Evolutionary conservation across 768 basidiomycete genomes (phyloP), one percentile per base, ranked within the genome.

Genomic region (Podaxis sp.): DNA sequence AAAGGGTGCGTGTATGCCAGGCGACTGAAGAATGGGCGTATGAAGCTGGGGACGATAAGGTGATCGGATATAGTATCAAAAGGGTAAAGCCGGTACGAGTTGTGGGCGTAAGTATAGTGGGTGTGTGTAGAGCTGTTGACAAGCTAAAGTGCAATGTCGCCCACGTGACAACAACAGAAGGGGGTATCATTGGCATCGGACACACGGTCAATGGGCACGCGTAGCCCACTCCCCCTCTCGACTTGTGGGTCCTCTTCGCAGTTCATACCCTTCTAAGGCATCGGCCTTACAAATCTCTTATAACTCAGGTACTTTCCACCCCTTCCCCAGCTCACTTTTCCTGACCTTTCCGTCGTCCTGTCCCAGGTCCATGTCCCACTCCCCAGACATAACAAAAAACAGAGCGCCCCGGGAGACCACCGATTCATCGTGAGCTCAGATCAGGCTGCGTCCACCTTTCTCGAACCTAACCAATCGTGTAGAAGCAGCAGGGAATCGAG

Each of bases 401-500:
- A 38, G 46, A 55, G 54, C 55, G 46, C 61, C 61, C 54, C 56
- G 47, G 47, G 61, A 27, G 37, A 36, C 61, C 29, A 67, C 67
- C n/a, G 69, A 71, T 63, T 72, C 71, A 4, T 78, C 76, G 79
- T 79, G 63, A 65, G 78, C 70, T 40, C 50, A 29, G 56, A 36
- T 57, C 38, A 49, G 43, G 54, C 47, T 27, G 8, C 29, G 22
- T 53, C 36, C 29, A 7, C 40, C 17, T 24, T 49, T 27, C 38
- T 57, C 19, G 50, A 36, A n/a, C 1, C 12, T 67, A 11, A 61
- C 46, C 4, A 17, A 41, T 54, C 27, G 55, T 54, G 57, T 70
- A 87, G 85, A 65, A 87, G 83, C 70, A 86, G 85, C 69, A 75
- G 83, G 55, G 85, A 85, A 64, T 82, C 82, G 22, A 85, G 85